A percentile compares a stretch with the other conserved stretches of the same genome.
phyloP scores from a whole-genome alignment of 768 basidiomycete species.

The Collybia nuda region DNA sequence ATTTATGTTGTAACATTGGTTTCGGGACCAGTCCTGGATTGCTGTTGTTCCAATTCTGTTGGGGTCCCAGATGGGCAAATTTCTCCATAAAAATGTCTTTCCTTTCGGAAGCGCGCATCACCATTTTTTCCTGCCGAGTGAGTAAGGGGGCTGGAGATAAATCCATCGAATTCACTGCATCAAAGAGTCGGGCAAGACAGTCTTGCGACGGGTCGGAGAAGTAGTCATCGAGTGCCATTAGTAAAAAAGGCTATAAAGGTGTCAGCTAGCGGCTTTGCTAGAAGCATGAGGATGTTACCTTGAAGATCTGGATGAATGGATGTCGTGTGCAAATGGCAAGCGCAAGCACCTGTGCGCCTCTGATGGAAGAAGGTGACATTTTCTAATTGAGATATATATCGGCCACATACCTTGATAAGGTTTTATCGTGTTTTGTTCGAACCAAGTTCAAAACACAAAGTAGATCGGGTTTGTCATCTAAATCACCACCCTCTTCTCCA shows the following conservation, averaged over 20 bases:
- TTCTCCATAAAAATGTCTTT: constrained; percentile 92
- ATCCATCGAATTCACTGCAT: constrained; percentile 92
- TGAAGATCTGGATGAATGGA: constrained; percentile 95
- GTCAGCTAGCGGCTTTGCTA: constrained; percentile 6
- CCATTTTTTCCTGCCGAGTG: constrained; percentile 78
- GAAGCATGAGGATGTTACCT: constrained; percentile 44
- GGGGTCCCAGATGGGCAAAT: constrained; percentile 45
- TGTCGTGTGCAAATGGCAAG: constrained; percentile 92
- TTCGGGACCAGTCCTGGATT: constrained; percentile 22
- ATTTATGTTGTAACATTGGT: constrained; percentile 36
- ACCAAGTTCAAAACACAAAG: constrained; percentile 91
- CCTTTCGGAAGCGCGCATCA: constrained; percentile 88
- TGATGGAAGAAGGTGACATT: constrained; percentile 24
- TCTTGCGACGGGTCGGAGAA: constrained; percentile 87
- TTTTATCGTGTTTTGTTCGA: constrained; percentile 87
- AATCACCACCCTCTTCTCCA: constrained; percentile 27
- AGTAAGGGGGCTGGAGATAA: constrained; percentile 75
- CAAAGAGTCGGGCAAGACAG: constrained; percentile 86
- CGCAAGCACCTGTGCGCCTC: constrained; percentile 93
- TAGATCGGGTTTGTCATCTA: constrained; percentile 47
- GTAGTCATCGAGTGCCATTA: constrained; percentile 95
- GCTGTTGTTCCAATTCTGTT: constrained; percentile 24
- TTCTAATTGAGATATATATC: not conserved
- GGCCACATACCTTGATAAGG: constrained; percentile 61
- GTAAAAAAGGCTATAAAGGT: constrained; percentile 74